These are phyloP conservation scores for Monilinia fructicola DNA, from an alignment of 2,329 filamentous ascomycete species.

Conservation along the genomic window DNA sequence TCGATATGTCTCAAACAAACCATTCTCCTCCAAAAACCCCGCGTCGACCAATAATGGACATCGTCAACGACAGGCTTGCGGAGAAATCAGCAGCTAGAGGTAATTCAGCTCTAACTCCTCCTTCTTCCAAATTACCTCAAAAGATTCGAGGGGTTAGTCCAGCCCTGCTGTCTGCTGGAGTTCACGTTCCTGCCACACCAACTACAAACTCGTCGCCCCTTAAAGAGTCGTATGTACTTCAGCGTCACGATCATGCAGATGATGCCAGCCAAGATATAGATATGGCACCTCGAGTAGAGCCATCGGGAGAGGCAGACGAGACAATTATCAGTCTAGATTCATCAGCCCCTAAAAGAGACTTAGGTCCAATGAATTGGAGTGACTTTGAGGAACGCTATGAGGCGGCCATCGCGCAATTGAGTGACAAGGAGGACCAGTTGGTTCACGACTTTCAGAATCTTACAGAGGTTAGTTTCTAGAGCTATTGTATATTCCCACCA, in stretches of 20 bases:
- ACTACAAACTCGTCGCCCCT: slow-evolving; percentile 15
- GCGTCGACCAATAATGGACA: slow-evolving; percentile 25
- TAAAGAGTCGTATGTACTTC: slow-evolving; percentile 13
- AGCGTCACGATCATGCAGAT: slow-evolving; percentile 10
- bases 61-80: slow-evolving; percentile 23
- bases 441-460: slow-evolving; percentile 66
- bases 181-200: slow-evolving; percentile 21
- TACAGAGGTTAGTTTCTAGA: slow-evolving; percentile 46
- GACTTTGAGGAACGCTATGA: slow-evolving; percentile 70
- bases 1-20: slow-evolving; percentile 28
- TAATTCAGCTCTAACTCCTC: slow-evolving; percentile 14
- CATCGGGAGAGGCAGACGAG: background rate
- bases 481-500: background rate
- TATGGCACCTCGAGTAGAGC: background rate
- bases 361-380: slow-evolving; percentile 66
- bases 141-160: slow-evolving; percentile 18
- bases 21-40: slow-evolving; percentile 27
- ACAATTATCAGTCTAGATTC: slow-evolving; percentile 4
- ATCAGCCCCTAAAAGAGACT: slow-evolving; percentile 5
- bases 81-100: slow-evolving; percentile 22
- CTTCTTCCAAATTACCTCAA: slow-evolving; percentile 21
- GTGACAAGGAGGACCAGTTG: slow-evolving; percentile 63
- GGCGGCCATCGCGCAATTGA: slow-evolving; percentile 61
- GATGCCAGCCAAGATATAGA: background rate
- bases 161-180: background rate